Evolutionary conservation across 2,329 filamentous ascomycete species (phyloP), one percentile per base, ranked within the genome.

Genomic region (Colletotrichum tamarilloi): DNA sequence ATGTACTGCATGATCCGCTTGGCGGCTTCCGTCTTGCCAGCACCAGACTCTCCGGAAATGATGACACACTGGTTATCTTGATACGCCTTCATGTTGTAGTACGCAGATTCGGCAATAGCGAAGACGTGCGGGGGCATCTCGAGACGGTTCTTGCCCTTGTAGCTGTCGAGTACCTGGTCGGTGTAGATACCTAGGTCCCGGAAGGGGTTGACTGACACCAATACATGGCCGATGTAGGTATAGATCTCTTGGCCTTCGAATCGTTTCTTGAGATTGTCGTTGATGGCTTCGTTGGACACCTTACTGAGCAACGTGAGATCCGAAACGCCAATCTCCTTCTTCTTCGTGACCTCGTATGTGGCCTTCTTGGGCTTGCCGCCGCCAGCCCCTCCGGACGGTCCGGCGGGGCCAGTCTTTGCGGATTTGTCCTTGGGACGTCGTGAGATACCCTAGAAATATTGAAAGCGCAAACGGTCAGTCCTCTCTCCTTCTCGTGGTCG

Each of bases 61-160:
- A 99, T 99, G 77, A 99, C 96, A 85, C 97, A 98, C 84, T 99
- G 97, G 86, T 98, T 98, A 78, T 98, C 97, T 80, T 95, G 95
- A 88, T 99, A 99, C 59, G 95, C 96, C 84, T 98, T 98, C 97
- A 99, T 98, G 87, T 99, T 98, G 87, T 98, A 98, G 87, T 99
- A 99, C 68, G 95, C 85, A 8, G 96, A 93, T 85, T 99, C 97
- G 81, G 97, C 97, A 80, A 99, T 97, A 74, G 95, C 96, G 82
- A 98, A 99, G 77, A 99, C 97, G 84, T 99, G 97, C 9, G 97
- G 97, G 32, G 95, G 94, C 86, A 95, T 92, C 86, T 99, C 97
- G 76, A 99, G 90, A 76, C 97, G 92, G 86, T 99, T 99, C 89
- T 98, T 98, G 78, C 96, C 96, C 85, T 92, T 93, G 87, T 99